These are phyloP conservation scores for Kalaharituber pfeilii DNA, from an alignment of 2,329 filamentous ascomycete species.

Conservation along the genomic window DNA sequence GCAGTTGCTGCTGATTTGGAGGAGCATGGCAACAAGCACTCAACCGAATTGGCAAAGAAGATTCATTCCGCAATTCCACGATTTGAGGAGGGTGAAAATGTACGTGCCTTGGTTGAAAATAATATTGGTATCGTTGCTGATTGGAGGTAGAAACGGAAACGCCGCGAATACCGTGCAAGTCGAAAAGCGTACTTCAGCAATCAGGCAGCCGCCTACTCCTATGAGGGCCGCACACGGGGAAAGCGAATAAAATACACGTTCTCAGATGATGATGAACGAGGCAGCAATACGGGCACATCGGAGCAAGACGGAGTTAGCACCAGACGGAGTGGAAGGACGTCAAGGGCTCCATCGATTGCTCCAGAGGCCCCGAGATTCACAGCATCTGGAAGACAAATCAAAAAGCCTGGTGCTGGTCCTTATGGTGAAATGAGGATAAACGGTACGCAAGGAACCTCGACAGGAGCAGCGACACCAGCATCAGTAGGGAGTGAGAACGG, in stretches of 20 bases:
- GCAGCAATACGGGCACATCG: constrained; percentile 41
- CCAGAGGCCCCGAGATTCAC: constrained; percentile 48
- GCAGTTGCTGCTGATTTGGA: constrained; percentile 58
- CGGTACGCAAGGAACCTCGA: constrained; percentile 19
- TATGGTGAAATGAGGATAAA: constrained; percentile 42
- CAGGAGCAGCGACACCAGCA: constrained; percentile 30
- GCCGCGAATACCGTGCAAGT: constrained; percentile 74
- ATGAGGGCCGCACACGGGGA: constrained; percentile 87
- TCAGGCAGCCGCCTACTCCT: constrained; percentile 80
- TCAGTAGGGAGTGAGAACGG: constrained; percentile 34
- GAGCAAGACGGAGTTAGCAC: constrained; percentile 43
- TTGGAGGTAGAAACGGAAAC: constrained; percentile 59
- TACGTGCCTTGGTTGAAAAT: constrained; percentile 30
- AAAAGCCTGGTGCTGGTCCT: constrained; percentile 43
- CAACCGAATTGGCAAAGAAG: constrained; percentile 57
- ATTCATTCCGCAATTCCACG: constrained; percentile 67
- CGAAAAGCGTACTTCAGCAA: constrained; percentile 76
- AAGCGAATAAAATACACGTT: constrained; percentile 96
- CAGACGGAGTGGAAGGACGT: constrained; percentile 54
- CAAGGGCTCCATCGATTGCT: constrained; percentile 51
- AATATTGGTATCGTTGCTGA: constrained; percentile 14
- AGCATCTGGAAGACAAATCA: constrained; percentile 72
- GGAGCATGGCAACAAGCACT: constrained; percentile 56
- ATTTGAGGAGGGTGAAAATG: constrained; percentile 86
- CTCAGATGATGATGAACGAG: constrained; percentile 68